Evolutionary conservation across 371 early-diverging fungal species (phyloP), one percentile per base, ranked within the genome.

Genomic region (Catenaria anguillulae): DNA sequence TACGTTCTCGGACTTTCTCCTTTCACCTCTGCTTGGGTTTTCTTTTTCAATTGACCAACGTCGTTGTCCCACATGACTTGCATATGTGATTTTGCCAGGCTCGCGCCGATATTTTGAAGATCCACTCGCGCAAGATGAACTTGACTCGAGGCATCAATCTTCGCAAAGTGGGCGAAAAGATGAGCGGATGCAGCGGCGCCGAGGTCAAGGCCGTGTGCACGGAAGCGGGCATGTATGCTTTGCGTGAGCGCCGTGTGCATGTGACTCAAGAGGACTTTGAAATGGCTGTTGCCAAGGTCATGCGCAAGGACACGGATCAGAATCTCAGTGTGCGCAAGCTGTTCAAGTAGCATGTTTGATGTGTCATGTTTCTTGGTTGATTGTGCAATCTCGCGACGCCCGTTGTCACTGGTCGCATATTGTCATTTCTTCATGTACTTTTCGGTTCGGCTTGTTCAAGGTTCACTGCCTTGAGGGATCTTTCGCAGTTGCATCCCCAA

Each of bases 241-340:
- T 99, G 59, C 83, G 99, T 63, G 99, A 98, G 75, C 88, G 99
- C 34, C 83, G 95, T 65, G 97, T 99, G 63, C 99, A 99, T 67
- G 99, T 99, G 33, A 98, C 96, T 17, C 98, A 99, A 70, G 99
- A 99, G 75, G 99, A 99, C 77, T 99, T 99, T 77, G 99, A 99
- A 73, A 93, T 99, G 98, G 98, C 99, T 8, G 98, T 99, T 24
- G 89, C 97, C 63, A 99, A 99, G 89, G 95, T 99, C 54, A 87
- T 95, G 89, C 95, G 95, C 93, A 94, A 96, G 80, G 97, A 95
- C 70, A 87, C 90, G 67, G 95, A 95, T 71, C 84, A 84, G 71
- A 93, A 96, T 79, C 91, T 92, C 73, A 86, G 87, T 75, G 81
- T 97, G 68, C 87, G 88, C 79, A 97, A 97, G 75, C 84, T 97